Evolutionary conservation across 306 rosid genomes (phyloP).

Genomic region (Gynostemma pentaphyllum): DNA sequence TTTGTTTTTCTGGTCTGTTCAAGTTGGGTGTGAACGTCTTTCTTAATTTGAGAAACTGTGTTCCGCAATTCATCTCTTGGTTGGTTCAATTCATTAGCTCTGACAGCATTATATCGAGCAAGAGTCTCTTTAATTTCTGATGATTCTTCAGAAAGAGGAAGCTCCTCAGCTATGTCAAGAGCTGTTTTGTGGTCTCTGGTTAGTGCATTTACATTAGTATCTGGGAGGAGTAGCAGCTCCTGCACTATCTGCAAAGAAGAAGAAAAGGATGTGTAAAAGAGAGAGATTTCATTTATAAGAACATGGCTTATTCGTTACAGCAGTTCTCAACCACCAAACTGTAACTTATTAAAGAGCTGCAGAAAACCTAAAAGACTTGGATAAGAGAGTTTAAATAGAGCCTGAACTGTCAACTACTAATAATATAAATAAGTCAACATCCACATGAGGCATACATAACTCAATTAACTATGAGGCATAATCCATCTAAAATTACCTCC

Average conservation of each 20-base stretch:
- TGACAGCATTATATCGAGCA: constrained; percentile 52
- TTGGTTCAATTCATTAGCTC: constrained; percentile 97
- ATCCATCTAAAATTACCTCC: constrained; percentile 46
- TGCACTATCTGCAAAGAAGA: constrained; percentile 68
- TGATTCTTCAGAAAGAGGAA: constrained; percentile 83
- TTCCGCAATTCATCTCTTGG: constrained; percentile 95
- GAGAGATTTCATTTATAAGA: not conserved
- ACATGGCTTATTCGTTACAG: not conserved
- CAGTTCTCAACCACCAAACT: not conserved
- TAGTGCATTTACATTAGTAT: constrained; percentile 84
- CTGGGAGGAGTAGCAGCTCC: constrained; percentile 68
- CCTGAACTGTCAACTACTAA: not conserved
- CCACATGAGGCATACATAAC: not conserved
- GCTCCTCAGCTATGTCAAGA: constrained; percentile 83
- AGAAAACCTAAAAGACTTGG: not conserved
- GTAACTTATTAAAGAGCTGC: not conserved
- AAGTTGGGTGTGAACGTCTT: constrained; percentile 92
- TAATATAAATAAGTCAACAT: not conserved
- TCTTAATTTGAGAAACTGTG: constrained; percentile 92
- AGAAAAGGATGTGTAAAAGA: not conserved
- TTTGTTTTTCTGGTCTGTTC: constrained; percentile 92
- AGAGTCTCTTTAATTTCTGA: constrained; percentile 64
- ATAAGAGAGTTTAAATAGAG: not conserved
- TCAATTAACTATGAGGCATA: not conserved
- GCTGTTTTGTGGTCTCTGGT: constrained; percentile 96